phyloP scores from a whole-genome alignment of 192 early-diverging fungal species.

The Backusella tuberculispora region DNA sequence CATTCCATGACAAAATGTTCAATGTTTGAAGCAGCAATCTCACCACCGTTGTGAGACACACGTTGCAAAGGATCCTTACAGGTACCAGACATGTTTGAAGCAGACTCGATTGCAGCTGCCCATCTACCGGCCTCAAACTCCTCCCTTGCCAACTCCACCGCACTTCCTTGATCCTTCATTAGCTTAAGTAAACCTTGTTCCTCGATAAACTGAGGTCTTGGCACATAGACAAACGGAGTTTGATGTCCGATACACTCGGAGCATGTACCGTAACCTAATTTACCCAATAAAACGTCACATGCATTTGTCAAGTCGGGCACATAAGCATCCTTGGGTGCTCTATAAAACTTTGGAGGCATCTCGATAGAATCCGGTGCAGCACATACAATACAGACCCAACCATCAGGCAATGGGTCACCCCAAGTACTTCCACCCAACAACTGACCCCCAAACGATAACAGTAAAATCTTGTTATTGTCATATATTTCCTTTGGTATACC shows the following conservation, averaged over 20 bases:
- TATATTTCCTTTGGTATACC: conserved; percentile 50
- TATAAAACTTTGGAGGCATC: conserved; percentile 52
- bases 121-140: conserved; percentile 60
- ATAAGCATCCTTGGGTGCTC: conserved; percentile 57
- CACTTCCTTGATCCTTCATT: conserved; percentile 59
- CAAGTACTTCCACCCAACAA: conserved; percentile 5
- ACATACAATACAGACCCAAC: conserved; percentile 65
- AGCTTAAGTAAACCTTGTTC: conserved; percentile 57
- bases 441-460: conserved; percentile 27
- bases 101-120: conserved; percentile 51
- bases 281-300: conserved; percentile 63
- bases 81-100: conserved; percentile 32
- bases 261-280: conserved; percentile 68
- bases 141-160: conserved; percentile 56
- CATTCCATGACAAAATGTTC: conserved; percentile 44
- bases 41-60: conserved; percentile 49
- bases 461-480: conserved; percentile 44
- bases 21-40: conserved; percentile 38
- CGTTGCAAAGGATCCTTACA: conserved; percentile 31
- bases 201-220: conserved; percentile 65
- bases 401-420: conserved; percentile 50
- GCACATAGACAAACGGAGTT: conserved; percentile 61
- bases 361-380: conserved; percentile 50
- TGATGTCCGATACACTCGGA: conserved; percentile 63
- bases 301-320: conserved; percentile 65